phyloP scores from a whole-genome alignment of 1,139 yeast genomes.

The Scheffersomyces quercinus region DNA sequence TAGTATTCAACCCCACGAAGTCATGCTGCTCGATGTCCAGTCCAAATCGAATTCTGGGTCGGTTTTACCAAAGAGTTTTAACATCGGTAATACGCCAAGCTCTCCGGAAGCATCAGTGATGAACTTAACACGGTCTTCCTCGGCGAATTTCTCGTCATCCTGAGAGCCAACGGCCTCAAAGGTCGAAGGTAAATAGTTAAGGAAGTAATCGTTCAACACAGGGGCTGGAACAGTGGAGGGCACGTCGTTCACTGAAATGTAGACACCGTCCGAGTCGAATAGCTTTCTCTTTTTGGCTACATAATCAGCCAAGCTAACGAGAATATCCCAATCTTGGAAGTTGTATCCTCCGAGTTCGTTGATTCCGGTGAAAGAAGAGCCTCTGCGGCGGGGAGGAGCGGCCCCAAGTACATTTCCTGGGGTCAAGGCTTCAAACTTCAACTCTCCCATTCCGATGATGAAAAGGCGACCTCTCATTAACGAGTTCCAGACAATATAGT shows the following conservation, averaged over 20 bases:
- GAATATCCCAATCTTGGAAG: constrained; percentile 43
- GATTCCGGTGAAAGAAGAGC: constrained; percentile 39
- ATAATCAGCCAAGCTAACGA: constrained; percentile 33
- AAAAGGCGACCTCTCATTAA: constrained; percentile 20
- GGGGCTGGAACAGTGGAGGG: constrained; percentile 38
- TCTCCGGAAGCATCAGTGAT: constrained; percentile 22
- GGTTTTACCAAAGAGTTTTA: constrained; percentile 31
- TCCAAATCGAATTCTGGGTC: constrained; percentile 35
- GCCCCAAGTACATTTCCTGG: constrained; percentile 20
- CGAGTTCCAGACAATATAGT: constrained; percentile 37
- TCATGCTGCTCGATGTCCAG: constrained; percentile 37
- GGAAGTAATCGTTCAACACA: constrained; percentile 40
- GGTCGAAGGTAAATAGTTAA: constrained; percentile 32
- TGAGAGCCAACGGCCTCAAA: constrained; percentile 12
- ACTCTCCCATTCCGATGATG: constrained; percentile 40
- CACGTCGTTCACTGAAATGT: constrained; percentile 32
- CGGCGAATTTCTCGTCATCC: constrained; percentile 8
- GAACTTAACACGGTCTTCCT: constrained; percentile 21
- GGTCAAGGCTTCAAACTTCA: constrained; percentile 26
- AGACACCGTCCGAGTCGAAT: constrained; percentile 14
- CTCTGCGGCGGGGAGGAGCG: constrained; percentile 26
- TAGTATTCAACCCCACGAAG: constrained; percentile 26
- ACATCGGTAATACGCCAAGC: constrained; percentile 33
- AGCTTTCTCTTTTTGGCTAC: constrained; percentile 26
- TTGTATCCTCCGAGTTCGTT: constrained; percentile 45